Evolutionary conservation across 2,329 filamentous ascomycete genomes (phyloP), one percentile per base, ranked within the genome.

Genomic region (Scedosporium minutisporum): DNA sequence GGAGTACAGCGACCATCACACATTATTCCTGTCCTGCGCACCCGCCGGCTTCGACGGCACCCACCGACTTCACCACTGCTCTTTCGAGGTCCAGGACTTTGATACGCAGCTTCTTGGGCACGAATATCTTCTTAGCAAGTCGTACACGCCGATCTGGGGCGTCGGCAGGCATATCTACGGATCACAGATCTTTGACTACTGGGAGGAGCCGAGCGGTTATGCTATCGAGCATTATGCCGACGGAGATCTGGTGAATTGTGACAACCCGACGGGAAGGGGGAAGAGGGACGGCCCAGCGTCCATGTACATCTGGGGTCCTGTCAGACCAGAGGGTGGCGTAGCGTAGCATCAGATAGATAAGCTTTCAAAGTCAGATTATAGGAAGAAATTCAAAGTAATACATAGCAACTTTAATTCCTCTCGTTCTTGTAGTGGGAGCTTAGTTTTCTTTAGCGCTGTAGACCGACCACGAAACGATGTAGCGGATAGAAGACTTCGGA

Each of bases 181-280:
- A 0, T 79, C 75, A 57, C 83, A 87, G 71, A 79, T 87, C 48
- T 87, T 87, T 65, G 84, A 87, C 68, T 87, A 87, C 70, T 87
- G 83, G 83, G 78, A 75, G 68, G 83, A 85, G 71, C 75, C 77
- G 1, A 78, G 72, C 4, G 76, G 77, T 0, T 81, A 81, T 64
- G 83, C 81, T 70, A 72, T 85, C 57, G 82, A 85, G 69, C 82
- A 85, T 67, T 87, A 87, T 68, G 79, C 83, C 1, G 84, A 87
- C 71, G 84, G 84, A 0, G 84, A 87, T 71, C 63, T 85, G 62
- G 82, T 87, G 1, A 85, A 85, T 66, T 71, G 76, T 61, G 72
- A 81, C 27, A 82, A 78, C 23, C 72, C 73, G 0, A 76, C 48
- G 4, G 48, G 46, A 21, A 33, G 60, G 46, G 46, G 38, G 16